Conservation (phyloP, 2,329 filamentous ascomycete species). For the Penicillium glabrum region DNA sequence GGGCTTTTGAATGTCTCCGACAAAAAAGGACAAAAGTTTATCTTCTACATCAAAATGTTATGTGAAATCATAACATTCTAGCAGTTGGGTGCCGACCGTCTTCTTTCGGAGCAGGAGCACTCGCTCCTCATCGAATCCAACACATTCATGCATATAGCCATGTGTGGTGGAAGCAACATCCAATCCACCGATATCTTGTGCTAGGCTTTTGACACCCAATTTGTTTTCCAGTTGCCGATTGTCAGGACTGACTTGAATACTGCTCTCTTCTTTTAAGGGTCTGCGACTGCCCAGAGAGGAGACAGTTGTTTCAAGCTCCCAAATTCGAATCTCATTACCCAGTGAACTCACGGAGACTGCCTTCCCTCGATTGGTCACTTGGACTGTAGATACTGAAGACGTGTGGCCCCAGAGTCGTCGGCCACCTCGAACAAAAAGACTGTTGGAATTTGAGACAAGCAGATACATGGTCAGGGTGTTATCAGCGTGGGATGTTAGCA, state of each 20-base stretch:
- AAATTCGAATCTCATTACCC: slow-evolving; percentile 79
- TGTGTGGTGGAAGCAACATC: slow-evolving; percentile 28
- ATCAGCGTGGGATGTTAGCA: slow-evolving; percentile 79
- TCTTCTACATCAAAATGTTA: slow-evolving; percentile 33
- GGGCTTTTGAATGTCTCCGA: not conserved
- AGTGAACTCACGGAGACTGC: slow-evolving; percentile 82
- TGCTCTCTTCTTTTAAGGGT: slow-evolving; percentile 48
- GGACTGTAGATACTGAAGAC: slow-evolving; percentile 80
- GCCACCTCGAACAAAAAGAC: slow-evolving; percentile 68
- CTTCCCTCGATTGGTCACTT: slow-evolving; percentile 81
- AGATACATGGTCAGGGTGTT: slow-evolving; percentile 84
- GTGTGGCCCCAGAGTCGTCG: slow-evolving; percentile 88
- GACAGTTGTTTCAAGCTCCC: slow-evolving; percentile 79
- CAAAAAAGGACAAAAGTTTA: not conserved
- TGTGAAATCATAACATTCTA: slow-evolving; percentile 87
- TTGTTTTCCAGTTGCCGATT: slow-evolving; percentile 12
- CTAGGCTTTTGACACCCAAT: not conserved
- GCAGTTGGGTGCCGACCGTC: slow-evolving; percentile 64
- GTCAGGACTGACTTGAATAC: slow-evolving; percentile 54
- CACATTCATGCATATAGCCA: slow-evolving; percentile 59
- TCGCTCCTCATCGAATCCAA: slow-evolving; percentile 89
- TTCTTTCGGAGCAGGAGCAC: slow-evolving; percentile 81
- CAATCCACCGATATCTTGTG: not conserved
- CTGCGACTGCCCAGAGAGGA: slow-evolving; percentile 47
- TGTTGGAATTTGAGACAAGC: slow-evolving; percentile 68